Evolutionary conservation across 768 basidiomycete species (phyloP), one percentile per base, ranked within the genome.

Genomic region (Trametes gibbosa): DNA sequence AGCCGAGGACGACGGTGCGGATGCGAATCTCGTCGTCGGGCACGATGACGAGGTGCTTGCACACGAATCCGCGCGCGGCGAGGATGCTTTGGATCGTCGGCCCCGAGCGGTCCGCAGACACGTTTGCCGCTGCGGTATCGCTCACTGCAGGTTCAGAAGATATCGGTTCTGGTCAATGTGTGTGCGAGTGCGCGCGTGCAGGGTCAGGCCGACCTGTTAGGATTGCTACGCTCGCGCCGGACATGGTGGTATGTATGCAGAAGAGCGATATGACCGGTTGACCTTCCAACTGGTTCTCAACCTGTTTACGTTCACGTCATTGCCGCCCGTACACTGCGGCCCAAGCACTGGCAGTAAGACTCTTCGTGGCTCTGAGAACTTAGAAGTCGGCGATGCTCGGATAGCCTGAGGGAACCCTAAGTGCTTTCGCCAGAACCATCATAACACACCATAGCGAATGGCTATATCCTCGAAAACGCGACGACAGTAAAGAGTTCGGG

Each of bases 1-100:
- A 85, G 6, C 68, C 70, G 43, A 71, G 73, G 6, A 92, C 77
- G 12, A 72, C 67, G 7, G 68, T 65, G 24, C 75, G 78, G 50
- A 94, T 90, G 42, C 68, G 69, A 0, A 66, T 61, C 48, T 79
- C 70, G 47, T 90, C 85, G 66, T 95, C 92, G 35, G 89, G 79
- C 0, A 92, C 86, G 68, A 90, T 64, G 25, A 59, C 58, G 19
- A 63, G 53, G 52, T 65, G 53, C 25, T 67, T 65, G 52, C 77
- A 79, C 21, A 72, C 68, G 62, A 75, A 78, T 52, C 76, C 72
- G 50, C 72, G 50, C 48, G 68, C 40, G 57, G 50, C 68, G 39
- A 90, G 69, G 53, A 86, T 77, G 19, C 79, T 73, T 58, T 74
- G 75, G 63, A 91, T 84, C 29, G 79, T 74, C 2, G 86, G 86